Evolutionary conservation across 768 basidiomycete genomes (phyloP).

Genomic region (Pholiota molesta): DNA sequence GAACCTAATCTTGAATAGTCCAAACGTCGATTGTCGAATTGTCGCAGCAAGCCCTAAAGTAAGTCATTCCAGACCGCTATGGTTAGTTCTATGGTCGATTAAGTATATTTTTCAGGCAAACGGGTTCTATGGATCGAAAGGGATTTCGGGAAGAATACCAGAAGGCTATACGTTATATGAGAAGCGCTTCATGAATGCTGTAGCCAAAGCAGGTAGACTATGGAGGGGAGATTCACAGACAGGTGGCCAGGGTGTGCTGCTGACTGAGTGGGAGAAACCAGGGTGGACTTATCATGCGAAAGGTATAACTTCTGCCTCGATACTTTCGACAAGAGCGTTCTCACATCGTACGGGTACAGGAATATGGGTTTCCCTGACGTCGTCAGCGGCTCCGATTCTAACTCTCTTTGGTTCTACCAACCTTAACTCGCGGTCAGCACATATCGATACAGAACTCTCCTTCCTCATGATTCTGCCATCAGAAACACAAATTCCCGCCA

Average conservation of each 20-base stretch:
- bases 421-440: conserved; percentile 87
- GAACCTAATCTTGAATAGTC: conserved; percentile 60
- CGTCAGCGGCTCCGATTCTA: conserved; percentile 55
- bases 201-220: conserved; percentile 46
- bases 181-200: conserved; percentile 77
- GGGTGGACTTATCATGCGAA: conserved; percentile 99
- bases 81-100: conserved; percentile 2
- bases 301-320: conserved; percentile 49
- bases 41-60: conserved; percentile 90
- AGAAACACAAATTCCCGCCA: conserved; percentile 17
- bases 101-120: conserved; percentile 69
- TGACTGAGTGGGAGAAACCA: conserved; percentile 84
- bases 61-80: conserved; percentile 17
- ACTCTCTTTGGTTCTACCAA: conserved; percentile 96
- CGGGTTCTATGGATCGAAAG: conserved; percentile 89
- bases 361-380: conserved; percentile 77
- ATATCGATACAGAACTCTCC: conserved; percentile 91
- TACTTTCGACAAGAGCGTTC: background rate
- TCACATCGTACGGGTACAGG: conserved; percentile 45
- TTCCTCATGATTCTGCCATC: conserved; percentile 81
- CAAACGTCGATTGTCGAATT: conserved; percentile 65
- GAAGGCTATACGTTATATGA: conserved; percentile 93
- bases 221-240: conserved; percentile 33
- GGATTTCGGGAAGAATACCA: conserved; percentile 91
- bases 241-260: conserved; percentile 54